Evolutionary conservation across 2,329 filamentous ascomycete genomes (phyloP), one percentile per base, ranked within the genome.

Genomic region (Daldinia sp.): DNA sequence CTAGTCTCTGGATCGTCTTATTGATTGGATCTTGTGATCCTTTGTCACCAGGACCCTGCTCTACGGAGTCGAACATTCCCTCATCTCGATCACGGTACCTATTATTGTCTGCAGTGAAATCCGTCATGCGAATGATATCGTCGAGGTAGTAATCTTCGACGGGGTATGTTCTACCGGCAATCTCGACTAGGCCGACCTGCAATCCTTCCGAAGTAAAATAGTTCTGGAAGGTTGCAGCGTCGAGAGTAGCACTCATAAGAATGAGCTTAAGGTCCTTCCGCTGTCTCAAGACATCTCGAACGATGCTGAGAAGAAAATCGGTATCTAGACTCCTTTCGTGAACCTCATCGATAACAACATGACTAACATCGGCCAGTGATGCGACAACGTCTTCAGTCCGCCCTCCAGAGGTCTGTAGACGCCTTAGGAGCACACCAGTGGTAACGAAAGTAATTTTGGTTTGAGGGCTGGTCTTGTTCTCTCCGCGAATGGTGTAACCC

Each of bases 381-480:
- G 90, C 86, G 53, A 92, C 85, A 0, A 97, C 88, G 73, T 96
- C 92, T 21, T 94, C 90, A 10, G 90, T 87, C 27, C 87, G 85
- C 4, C 91, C 92, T 50, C 93, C 92, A 3, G 92, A 94, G 0
- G 92, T 95, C 77, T 99, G 95, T n/a, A 99, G 83, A 10, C 94
- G 88, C 64, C 95, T 85, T 15, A 99, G 84, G 34, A 99, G 81
- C 2, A 99, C 93, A 86, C 94, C 94, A 8, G 94, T 97, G 0
- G 94, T 99, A 64, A 97, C 92, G 74, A 98, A 98, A 0, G 92
- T 97, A 71, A 98, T 96, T 77, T 90, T 94, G 0, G 95, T 98
- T 43, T 86, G 82, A 13, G 79, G 79, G 61, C 87, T 90, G 37
- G 88, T 83, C 71, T 90, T 94, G 30, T 90, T 94, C 75, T 98